Conservation (phyloP, 495 filamentous ascomycete species). For the Penicillium atrosanguineum region DNA sequence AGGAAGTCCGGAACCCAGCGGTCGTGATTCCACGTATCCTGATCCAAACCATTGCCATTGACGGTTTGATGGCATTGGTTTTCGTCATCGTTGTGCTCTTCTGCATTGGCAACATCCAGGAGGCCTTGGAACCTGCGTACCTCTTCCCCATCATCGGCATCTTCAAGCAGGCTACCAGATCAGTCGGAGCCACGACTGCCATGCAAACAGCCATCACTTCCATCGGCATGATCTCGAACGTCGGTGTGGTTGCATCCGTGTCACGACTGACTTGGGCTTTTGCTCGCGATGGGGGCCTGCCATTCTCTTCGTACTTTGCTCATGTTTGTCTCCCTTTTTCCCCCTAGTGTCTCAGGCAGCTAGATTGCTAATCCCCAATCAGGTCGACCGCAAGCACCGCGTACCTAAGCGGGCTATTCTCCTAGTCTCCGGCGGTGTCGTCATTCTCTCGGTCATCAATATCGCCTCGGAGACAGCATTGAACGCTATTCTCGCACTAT, state of each 20-base stretch:
- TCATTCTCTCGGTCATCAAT: slow-evolving; percentile 50
- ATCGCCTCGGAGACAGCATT: slow-evolving; percentile 45
- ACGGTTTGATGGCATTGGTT: slow-evolving; percentile 35
- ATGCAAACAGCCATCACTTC: slow-evolving; percentile 22
- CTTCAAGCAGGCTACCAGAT: slow-evolving; percentile 23
- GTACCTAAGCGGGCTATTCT: slow-evolving; percentile 34
- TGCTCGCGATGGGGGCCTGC: slow-evolving; percentile 50
- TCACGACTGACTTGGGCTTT: slow-evolving; percentile 56
- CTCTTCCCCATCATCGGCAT: slow-evolving; percentile 29
- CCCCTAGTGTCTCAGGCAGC: slow-evolving; percentile 19
- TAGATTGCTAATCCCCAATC: background rate
- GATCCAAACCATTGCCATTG: slow-evolving; percentile 32
- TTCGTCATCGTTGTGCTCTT: slow-evolving; percentile 38
- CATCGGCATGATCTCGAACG: slow-evolving; percentile 21
- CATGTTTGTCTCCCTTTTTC: slow-evolving; percentile 37
- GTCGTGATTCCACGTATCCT: slow-evolving; percentile 31
- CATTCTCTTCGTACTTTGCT: slow-evolving; percentile 47
- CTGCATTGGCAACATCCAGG: slow-evolving; percentile 34
- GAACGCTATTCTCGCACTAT: slow-evolving; percentile 48
- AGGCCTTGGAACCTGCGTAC: slow-evolving; percentile 25
- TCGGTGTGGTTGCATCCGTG: slow-evolving; percentile 38
- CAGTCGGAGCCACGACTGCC: slow-evolving; percentile 22
- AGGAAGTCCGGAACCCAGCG: slow-evolving; percentile 39
- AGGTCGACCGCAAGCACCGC: slow-evolving; percentile 15
- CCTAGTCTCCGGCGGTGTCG: slow-evolving; percentile 30